phyloP scores from a whole-genome alignment of 495 filamentous ascomycete genomes.

The Copromyces sp. region DNA sequence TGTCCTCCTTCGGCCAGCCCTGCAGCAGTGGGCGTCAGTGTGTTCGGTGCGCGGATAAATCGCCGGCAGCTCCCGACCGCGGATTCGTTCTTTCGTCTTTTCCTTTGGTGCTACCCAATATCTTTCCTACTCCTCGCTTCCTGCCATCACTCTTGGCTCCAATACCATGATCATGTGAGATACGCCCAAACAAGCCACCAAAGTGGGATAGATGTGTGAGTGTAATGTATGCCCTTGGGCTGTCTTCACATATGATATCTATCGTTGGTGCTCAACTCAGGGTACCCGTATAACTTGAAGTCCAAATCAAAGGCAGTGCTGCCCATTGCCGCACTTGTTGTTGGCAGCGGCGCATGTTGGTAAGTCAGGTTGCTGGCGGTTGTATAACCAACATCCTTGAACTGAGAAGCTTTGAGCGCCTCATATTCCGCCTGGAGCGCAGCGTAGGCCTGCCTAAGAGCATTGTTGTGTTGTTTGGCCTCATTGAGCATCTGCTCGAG shows the following conservation, averaged over 20 bases:
- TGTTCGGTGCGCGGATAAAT: not conserved
- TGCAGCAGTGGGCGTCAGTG: not conserved
- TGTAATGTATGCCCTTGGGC: not conserved
- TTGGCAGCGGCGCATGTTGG: constrained; percentile 6
- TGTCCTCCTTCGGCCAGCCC: not conserved
- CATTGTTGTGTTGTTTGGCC: constrained; percentile 34
- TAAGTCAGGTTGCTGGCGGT: constrained; percentile 9
- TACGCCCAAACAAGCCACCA: not conserved
- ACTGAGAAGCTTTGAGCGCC: constrained; percentile 23
- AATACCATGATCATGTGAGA: not conserved
- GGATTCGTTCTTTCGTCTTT: not conserved
- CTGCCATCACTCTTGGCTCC: not conserved
- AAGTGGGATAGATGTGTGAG: not conserved
- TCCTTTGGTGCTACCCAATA: not conserved
- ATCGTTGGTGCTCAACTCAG: constrained; percentile 12
- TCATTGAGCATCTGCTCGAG: constrained; percentile 65
- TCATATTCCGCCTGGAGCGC: constrained; percentile 33
- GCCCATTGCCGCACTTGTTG: constrained; percentile 5
- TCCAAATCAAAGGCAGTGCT: constrained; percentile 20
- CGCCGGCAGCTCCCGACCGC: not conserved
- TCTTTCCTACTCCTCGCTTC: not conserved
- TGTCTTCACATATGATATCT: not conserved
- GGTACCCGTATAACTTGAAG: constrained; percentile 14
- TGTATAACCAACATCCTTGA: constrained; percentile 16
- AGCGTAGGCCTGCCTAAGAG: constrained; percentile 32